A percentile compares a stretch with the other conserved stretches of the same genome.
Evolutionary conservation across 768 basidiomycete genomes (phyloP).

Genomic region (Hygrocybe coccinea): DNA sequence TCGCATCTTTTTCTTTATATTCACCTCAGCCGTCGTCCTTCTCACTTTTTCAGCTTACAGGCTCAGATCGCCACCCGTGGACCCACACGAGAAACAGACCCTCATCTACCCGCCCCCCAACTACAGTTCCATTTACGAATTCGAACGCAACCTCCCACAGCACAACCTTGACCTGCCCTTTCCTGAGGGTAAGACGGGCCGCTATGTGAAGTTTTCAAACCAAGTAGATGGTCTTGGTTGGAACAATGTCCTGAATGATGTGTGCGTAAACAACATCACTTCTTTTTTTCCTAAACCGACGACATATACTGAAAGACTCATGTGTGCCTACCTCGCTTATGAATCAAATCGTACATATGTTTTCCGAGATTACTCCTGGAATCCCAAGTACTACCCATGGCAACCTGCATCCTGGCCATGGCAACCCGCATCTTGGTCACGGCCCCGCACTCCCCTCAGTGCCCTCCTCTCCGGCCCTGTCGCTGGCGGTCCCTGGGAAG

Average conservation of each 20-base stretch:
- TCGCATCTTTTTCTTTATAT: too few relatives aligned
- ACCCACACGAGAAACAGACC: too few relatives aligned
- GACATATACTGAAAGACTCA: constrained; percentile 38
- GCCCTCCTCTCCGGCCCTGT: constrained; percentile 42
- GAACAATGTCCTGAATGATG: constrained; percentile 53
- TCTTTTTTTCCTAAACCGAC: not conserved
- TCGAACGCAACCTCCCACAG: constrained; percentile 44
- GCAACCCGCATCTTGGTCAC: constrained; percentile 16
- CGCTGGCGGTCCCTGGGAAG: constrained; percentile 42
- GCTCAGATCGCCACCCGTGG: too few relatives aligned
- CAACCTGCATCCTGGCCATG: constrained; percentile 17
- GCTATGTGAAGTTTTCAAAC: constrained; percentile 46
- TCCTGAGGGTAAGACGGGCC: constrained; percentile 44
- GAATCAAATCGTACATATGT: constrained; percentile 47
- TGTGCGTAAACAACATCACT: constrained; percentile 21
- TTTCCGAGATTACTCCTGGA: constrained; percentile 43
- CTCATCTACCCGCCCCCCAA: constrained; percentile 28
- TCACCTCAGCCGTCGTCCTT: too few relatives aligned
- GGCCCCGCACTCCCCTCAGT: constrained; percentile 30
- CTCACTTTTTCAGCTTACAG: too few relatives aligned
- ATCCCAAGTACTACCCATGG: constrained; percentile 42
- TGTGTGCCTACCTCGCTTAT: constrained; percentile 49
- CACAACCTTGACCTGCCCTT: constrained; percentile 44
- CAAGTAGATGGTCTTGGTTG: constrained; percentile 41
- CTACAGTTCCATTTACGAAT: constrained; percentile 32